phyloP scores from a whole-genome alignment of 768 basidiomycete genomes.

The Termitomyces sp. region DNA sequence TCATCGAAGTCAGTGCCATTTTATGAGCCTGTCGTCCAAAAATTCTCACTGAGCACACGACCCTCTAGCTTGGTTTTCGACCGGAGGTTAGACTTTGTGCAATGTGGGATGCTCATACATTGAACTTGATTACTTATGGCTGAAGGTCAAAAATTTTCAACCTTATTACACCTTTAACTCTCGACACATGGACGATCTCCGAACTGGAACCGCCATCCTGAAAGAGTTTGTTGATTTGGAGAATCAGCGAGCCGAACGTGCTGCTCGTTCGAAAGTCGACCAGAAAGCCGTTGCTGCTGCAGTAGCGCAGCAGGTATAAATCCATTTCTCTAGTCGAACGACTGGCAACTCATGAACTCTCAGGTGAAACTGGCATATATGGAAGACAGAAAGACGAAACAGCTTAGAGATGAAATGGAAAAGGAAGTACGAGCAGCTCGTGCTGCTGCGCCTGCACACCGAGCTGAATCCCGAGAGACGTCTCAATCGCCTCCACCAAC shows the following conservation, averaged over 20 bases:
- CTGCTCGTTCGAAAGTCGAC: slow-evolving; percentile 43
- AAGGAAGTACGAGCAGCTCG: slow-evolving; percentile 44
- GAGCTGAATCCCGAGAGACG: slow-evolving; percentile 14
- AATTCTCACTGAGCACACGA: slow-evolving; percentile 11
- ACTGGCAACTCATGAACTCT: background rate
- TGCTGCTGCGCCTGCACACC: slow-evolving; percentile 24
- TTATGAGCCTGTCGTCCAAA: slow-evolving; percentile 1
- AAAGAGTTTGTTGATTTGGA: slow-evolving; percentile 58
- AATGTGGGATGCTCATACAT: background rate
- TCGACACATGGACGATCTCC: slow-evolving; percentile 49
- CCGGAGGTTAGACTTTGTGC: slow-evolving; percentile 46
- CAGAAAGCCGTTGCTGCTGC: slow-evolving; percentile 58
- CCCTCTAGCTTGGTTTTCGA: slow-evolving; percentile 64
- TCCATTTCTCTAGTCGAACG: background rate
- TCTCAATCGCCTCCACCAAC: slow-evolving; percentile 18
- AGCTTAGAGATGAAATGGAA: slow-evolving; percentile 56
- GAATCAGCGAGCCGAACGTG: slow-evolving; percentile 45
- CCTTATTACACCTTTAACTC: slow-evolving; percentile 67
- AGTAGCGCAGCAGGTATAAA: slow-evolving; percentile 52
- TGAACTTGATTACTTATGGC: background rate
- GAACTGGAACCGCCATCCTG: slow-evolving; percentile 62
- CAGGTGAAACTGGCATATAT: slow-evolving; percentile 79
- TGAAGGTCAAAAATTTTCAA: slow-evolving; percentile 67
- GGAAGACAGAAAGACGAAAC: slow-evolving; percentile 69
- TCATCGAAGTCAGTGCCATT: slow-evolving; percentile 57